Conservation (phyloP, 495 filamentous ascomycete species). For the Neurospora intermedia region DNA sequence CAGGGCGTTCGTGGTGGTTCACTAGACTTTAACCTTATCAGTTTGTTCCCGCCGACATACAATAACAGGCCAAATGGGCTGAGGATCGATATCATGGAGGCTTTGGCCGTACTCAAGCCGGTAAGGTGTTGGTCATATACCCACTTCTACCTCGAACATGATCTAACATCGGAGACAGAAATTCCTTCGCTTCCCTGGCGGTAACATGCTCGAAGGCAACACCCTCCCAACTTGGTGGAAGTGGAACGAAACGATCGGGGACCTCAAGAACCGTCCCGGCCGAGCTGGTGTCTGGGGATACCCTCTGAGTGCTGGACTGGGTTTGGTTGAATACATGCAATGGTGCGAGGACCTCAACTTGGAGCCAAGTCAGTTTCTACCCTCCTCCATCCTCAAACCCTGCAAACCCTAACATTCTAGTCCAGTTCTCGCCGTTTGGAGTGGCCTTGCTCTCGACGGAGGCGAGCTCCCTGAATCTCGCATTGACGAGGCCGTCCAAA, state of each 20-base stretch:
- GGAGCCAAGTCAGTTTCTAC: constrained; percentile 29
- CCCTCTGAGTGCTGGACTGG: constrained; percentile 51
- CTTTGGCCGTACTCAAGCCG: constrained; percentile 42
- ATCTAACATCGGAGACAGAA: constrained; percentile 8
- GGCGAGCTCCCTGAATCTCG: constrained; percentile 29
- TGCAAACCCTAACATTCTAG: neutral
- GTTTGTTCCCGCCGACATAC: constrained; percentile 58
- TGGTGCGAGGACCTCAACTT: constrained; percentile 55
- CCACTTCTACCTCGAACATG: neutral
- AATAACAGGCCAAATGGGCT: constrained; percentile 52
- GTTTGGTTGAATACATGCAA: constrained; percentile 52
- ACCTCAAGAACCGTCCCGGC: constrained; percentile 51
- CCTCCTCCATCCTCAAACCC: neutral
- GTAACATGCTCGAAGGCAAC: constrained; percentile 56
- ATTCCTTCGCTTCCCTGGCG: constrained; percentile 55
- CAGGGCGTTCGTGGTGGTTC: constrained; percentile 30
- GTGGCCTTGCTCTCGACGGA: constrained; percentile 52
- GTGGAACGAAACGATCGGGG: constrained; percentile 60
- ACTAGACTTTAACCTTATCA: constrained; percentile 55
- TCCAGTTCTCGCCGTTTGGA: constrained; percentile 35
- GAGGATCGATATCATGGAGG: constrained; percentile 46
- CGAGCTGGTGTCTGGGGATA: constrained; percentile 52
- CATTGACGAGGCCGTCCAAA: constrained; percentile 40
- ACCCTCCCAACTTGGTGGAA: constrained; percentile 46
- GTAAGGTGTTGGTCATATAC: neutral